Evolutionary conservation across 805 yeast genomes (phyloP).

Genomic region (Jamesozyma spencerorum): DNA sequence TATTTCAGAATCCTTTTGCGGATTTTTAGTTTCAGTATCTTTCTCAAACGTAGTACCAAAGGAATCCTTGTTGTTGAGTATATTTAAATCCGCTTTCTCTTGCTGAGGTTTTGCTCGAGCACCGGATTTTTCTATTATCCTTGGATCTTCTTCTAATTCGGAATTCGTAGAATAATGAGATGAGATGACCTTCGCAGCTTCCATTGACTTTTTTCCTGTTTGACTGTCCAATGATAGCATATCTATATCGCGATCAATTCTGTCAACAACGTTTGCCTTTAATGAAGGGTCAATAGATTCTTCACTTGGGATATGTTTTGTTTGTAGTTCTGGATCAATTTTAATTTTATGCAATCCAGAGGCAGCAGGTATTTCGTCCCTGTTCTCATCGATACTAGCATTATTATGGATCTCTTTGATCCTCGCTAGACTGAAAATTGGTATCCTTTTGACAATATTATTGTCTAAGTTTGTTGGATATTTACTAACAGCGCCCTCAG

Average conservation of each 20-base stretch:
- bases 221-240: too few relatives aligned
- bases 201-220: too few relatives aligned
- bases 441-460: slow-evolving; percentile 10
- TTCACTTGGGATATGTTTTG: not conserved
- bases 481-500: not conserved
- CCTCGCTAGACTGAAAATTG: slow-evolving; percentile 19
- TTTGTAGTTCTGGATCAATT: not conserved
- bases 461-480: not conserved
- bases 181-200: too few relatives aligned
- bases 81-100: too few relatives aligned
- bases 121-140: too few relatives aligned
- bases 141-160: too few relatives aligned
- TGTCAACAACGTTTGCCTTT: not conserved
- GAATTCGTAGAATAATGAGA: too few relatives aligned
- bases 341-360: not conserved
- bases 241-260: not conserved
- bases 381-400: slow-evolving; percentile 1
- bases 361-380: not conserved
- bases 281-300: not conserved
- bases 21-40: too few relatives aligned
- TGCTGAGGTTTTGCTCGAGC: too few relatives aligned
- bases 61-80: too few relatives aligned
- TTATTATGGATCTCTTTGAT: slow-evolving; percentile 10
- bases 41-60: too few relatives aligned
- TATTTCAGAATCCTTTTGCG: too few relatives aligned